phyloP scores from a whole-genome alignment of 2,329 filamentous ascomycete genomes.

The Purpureocillium takamizusanense region DNA sequence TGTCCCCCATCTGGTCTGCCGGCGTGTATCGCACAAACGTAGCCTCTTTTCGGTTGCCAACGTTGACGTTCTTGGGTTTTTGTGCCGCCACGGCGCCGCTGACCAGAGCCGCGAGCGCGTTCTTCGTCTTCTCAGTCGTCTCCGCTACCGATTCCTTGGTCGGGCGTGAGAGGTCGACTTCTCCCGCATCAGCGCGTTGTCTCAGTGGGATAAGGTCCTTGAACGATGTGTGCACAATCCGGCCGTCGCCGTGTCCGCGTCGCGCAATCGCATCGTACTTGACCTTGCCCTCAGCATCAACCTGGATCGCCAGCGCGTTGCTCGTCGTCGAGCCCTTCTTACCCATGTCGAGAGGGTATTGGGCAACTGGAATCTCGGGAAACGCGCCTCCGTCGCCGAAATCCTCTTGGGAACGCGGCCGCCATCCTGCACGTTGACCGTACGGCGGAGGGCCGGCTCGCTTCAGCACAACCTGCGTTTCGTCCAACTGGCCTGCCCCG shows the following conservation, averaged over 20 bases:
- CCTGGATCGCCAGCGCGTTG: slow-evolving; percentile 87
- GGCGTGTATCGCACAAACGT: slow-evolving; percentile 96
- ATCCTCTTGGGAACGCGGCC: slow-evolving; percentile 79
- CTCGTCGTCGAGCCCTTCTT: slow-evolving; percentile 63
- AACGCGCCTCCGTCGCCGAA: slow-evolving; percentile 96
- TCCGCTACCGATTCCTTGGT: slow-evolving; percentile 75
- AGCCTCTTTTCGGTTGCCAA: slow-evolving; percentile 69
- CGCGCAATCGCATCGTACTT: slow-evolving; percentile 94
- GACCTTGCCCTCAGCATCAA: slow-evolving; percentile 84
- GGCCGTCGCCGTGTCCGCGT: slow-evolving; percentile 73
- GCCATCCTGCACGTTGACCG: slow-evolving; percentile 80
- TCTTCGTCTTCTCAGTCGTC: slow-evolving; percentile 81
- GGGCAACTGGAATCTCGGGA: slow-evolving; percentile 84
- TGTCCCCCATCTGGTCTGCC: slow-evolving; percentile 89
- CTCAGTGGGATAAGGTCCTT: slow-evolving; percentile 92
- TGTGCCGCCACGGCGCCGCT: slow-evolving; percentile 82
- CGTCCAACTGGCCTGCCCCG: slow-evolving; percentile 69
- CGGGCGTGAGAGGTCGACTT: slow-evolving; percentile 78
- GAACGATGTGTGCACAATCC: slow-evolving; percentile 90
- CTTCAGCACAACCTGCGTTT: slow-evolving; percentile 77
- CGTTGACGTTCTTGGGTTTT: slow-evolving; percentile 90
- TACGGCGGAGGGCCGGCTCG: slow-evolving; percentile 81
- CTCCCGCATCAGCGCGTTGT: slow-evolving; percentile 85
- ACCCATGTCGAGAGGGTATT: slow-evolving; percentile 95
- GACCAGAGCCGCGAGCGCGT: slow-evolving; percentile 73